Evolutionary conservation across 2,329 filamentous ascomycete genomes (phyloP), one percentile per base, ranked within the genome.

Genomic region (Exophiala spinifera): DNA sequence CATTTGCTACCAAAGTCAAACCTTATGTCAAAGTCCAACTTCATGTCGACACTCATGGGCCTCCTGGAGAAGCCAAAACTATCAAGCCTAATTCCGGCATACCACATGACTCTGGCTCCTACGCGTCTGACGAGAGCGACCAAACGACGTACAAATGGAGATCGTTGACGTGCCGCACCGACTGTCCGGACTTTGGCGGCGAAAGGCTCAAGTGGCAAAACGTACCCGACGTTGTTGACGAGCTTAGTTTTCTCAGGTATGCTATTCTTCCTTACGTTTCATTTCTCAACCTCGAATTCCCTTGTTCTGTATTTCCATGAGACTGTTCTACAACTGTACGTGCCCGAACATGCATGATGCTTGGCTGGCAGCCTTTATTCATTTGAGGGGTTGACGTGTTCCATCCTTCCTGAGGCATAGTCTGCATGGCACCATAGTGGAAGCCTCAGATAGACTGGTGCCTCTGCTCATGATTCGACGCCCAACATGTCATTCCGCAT

Each of bases 11-110:
- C 78, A 57, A 75, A 19, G 88, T 94, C 58, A 82, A 84, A 36
- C 89, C 89, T 1, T 82, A 88, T 55, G 80, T 96, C 64, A 90
- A 87, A 67, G 86, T 86, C 59, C 87, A 94, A 67, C 72, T 96
- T 51, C 89, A 95, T 69, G 83, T 91, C 14, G 90, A 94, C 66
- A 87, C 76, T 52, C 74, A 73, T n/a, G 75, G 56, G 14, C 52
- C 59, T 21, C 57, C 59, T 4, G 57, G 57, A 28, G 53, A 77
- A 49, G 77, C 80, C 59, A 71, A 56, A 23, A 37, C 75, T 77
- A 74, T 76, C 53, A 81, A 83, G 61, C 79, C 80, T 56, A 74
- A 75, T 46, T 79, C 65, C 28, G 23, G 52, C n/a, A 20, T 28
- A 13, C 49, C 49, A 36, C 31, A 21, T 13, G 50, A 60, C 19